phyloP scores from a whole-genome alignment of 2,329 filamentous ascomycete species.

The Fusarium subglutinans region DNA sequence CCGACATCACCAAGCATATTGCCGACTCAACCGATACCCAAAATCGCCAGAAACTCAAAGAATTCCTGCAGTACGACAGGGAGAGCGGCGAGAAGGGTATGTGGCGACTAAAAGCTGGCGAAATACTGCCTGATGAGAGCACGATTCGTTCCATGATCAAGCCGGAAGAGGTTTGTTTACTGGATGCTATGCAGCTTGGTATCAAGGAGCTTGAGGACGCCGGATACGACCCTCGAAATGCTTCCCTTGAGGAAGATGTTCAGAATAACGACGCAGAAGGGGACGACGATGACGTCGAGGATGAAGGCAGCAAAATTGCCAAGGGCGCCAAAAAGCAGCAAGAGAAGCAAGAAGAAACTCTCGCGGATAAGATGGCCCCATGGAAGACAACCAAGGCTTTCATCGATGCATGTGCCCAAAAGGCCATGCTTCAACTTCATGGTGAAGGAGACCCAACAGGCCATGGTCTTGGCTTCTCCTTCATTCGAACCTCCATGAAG shows the following conservation, averaged over 20 bases:
- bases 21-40: constrained; percentile 94
- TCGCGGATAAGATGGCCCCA: constrained; percentile 89
- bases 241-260: constrained; percentile 70
- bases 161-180: constrained; percentile 91
- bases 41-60: constrained; percentile 95
- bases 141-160: constrained; percentile 88
- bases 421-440: constrained; percentile 95
- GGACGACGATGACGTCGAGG: constrained; percentile 59
- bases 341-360: constrained; percentile 71
- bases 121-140: constrained; percentile 81
- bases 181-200: constrained; percentile 97
- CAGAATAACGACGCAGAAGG: constrained; percentile 72
- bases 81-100: constrained; percentile 74
- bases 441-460: constrained; percentile 95
- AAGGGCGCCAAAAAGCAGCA: constrained; percentile 55
- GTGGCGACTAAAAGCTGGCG: constrained; percentile 80
- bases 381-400: constrained; percentile 99
- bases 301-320: constrained; percentile 52
- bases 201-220: constrained; percentile 91
- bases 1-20: constrained; percentile 91
- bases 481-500: constrained; percentile 99
- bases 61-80: constrained; percentile 92
- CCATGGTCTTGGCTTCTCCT: constrained; percentile 92
- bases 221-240: constrained; percentile 77
- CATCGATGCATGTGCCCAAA: constrained; percentile 89